Evolutionary conservation across 2,329 filamentous ascomycete species (phyloP), one percentile per base, ranked within the genome.

Genomic region (Aspergillus viridinutans): DNA sequence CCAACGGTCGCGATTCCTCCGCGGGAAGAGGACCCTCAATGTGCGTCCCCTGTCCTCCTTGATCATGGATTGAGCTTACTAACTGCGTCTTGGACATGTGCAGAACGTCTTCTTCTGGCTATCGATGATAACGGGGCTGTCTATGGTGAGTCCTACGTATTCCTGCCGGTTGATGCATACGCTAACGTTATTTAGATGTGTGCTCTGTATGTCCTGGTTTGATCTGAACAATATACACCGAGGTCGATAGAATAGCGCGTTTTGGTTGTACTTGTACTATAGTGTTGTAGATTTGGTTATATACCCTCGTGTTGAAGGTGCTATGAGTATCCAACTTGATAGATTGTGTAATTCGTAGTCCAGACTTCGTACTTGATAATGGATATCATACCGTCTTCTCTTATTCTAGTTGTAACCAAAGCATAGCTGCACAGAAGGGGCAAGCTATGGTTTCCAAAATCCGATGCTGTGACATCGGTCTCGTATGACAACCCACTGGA

Each of bases 71-170:
- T n/a, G 10, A 12, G 12, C 9, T 23, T 8, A 8, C 49, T 61
- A 20, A 58, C 38, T 23, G n/a, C 4, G 29, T n/a, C 2, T 57
- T 21, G 47, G 54, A 28, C 10, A 17, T 28, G 1, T 20, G 21
- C 48, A 80, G 78, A 95, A 95, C 66, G 85, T 92, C 25, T 87
- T 90, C 60, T 96, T 96, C 71, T 96, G 92, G 92, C 87, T 85
- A 68, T 92, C 88, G 25, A 96, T 96, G 90, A 91, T 96, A 63
- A 70, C 94, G 51, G 92, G 92, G 0, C 75, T 96, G 58, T 90
- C 89, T 60, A 78, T 93, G 83, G 89, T 92, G 77, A 73, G 86
- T 78, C 57, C 21, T 61, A 6, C 6, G 61, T 61, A 50, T 58
- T 4, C 32, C 56, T 32, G 59, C 60, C 17, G 56, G 56, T 23